These are phyloP conservation scores for Nothopassalora personata DNA, from an alignment of 2,329 filamentous ascomycete genomes.

Conservation along the genomic window DNA sequence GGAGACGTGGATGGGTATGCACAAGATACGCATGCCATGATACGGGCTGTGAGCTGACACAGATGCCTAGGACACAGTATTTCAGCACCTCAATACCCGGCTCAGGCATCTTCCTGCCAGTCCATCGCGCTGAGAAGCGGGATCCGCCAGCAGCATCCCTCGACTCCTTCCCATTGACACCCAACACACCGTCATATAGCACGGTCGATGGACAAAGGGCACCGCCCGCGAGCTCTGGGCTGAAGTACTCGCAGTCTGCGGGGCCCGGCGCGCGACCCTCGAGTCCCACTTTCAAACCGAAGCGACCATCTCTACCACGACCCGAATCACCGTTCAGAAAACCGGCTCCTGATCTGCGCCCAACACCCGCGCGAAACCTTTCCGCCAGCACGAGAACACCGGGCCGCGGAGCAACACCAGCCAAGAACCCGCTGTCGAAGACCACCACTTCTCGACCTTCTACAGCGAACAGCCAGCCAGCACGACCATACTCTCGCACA, in stretches of 20 bases:
- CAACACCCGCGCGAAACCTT: slow-evolving; percentile 55
- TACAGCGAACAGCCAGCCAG: slow-evolving; percentile 31
- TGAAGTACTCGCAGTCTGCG: slow-evolving; percentile 84
- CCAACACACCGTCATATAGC: slow-evolving; percentile 58
- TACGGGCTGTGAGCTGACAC: slow-evolving; percentile 1
- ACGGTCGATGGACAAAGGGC: slow-evolving; percentile 39
- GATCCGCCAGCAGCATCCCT: slow-evolving; percentile 52
- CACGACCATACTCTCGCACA: slow-evolving; percentile 44
- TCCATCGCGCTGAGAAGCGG: slow-evolving; percentile 71
- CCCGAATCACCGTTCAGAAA: slow-evolving; percentile 76
- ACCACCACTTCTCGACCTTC: slow-evolving; percentile 52
- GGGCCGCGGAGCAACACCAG: slow-evolving; percentile 42
- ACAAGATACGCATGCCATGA: background rate
- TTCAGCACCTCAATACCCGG: slow-evolving; percentile 74
- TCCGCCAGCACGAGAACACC: slow-evolving; percentile 47
- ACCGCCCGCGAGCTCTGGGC: slow-evolving; percentile 51
- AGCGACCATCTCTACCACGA: slow-evolving; percentile 73
- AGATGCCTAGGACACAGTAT: slow-evolving; percentile 47
- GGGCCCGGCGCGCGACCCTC: slow-evolving; percentile 64
- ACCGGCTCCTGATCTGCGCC: slow-evolving; percentile 53
- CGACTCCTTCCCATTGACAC: slow-evolving; percentile 58
- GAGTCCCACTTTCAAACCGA: slow-evolving; percentile 66
- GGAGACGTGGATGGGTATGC: slow-evolving; percentile 87
- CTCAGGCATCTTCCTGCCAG: slow-evolving; percentile 87
- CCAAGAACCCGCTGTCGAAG: slow-evolving; percentile 26